These are phyloP conservation scores for Cladosporium sp. DNA, from an alignment of 2,329 filamentous ascomycete species.

Conservation along the genomic window DNA sequence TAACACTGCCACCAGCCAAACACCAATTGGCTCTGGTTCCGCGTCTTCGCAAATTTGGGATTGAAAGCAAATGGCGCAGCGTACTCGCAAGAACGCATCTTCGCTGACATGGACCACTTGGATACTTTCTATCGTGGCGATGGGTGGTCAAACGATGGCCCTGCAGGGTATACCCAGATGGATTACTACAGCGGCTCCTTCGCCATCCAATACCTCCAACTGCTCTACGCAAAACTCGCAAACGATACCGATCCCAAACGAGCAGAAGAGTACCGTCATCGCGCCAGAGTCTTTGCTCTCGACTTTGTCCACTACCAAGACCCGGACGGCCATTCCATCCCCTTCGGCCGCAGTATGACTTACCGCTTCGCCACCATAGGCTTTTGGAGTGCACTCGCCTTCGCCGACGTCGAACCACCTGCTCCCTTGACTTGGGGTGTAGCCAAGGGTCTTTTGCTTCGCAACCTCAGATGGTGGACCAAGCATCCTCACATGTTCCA, in stretches of 20 bases:
- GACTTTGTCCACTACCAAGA: conserved; percentile 76
- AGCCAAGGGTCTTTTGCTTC: conserved; percentile 68
- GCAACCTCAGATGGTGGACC: conserved; percentile 76
- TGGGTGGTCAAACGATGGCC: conserved; percentile 76
- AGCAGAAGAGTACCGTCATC: conserved; percentile 63
- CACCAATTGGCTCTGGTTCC: conserved; percentile 77
- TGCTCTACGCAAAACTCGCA: conserved; percentile 69
- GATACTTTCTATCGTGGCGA: conserved; percentile 78
- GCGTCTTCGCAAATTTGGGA: conserved; percentile 76
- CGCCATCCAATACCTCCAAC: conserved; percentile 74
- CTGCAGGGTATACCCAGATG: conserved; percentile 74
- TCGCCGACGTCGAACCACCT: conserved; percentile 68
- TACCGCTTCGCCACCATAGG: conserved; percentile 84
- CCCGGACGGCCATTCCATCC: conserved; percentile 64
- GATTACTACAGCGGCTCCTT: conserved; percentile 82
- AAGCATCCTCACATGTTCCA: conserved; percentile 71
- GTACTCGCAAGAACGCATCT: conserved; percentile 64
- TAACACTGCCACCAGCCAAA: conserved; percentile 33
- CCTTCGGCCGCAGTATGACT: conserved; percentile 71
- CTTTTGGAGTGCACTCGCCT: conserved; percentile 74
- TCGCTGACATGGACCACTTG: conserved; percentile 70
- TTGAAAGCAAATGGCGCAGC: conserved; percentile 68
- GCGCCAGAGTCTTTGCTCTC: conserved; percentile 61
- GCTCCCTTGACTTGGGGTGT: conserved; percentile 71
- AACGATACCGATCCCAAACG: conserved; percentile 60